Conservation (phyloP, 768 basidiomycete species). For the Hebeloma cylindrosporum region DNA sequence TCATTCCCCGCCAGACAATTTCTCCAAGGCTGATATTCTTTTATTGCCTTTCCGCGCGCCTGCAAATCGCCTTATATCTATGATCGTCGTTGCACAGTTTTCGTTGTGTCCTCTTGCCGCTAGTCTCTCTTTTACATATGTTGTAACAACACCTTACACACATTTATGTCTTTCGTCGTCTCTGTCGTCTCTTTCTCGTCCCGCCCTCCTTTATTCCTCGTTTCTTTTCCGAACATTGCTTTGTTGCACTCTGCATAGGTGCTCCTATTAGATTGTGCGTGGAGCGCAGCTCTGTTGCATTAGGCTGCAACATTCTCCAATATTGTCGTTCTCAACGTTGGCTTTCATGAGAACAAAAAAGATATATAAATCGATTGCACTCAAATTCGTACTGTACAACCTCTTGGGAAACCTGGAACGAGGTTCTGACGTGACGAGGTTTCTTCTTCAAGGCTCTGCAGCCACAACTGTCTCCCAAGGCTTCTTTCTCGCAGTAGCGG, state of each 20-base stretch:
- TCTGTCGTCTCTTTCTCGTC: constrained; percentile 5
- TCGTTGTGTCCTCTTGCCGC: background rate
- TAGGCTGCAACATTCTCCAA: too few relatives aligned
- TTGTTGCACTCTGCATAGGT: background rate
- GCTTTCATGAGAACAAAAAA: too few relatives aligned
- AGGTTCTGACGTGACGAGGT: too few relatives aligned
- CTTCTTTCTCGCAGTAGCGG: constrained; percentile 50
- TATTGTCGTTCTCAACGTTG: too few relatives aligned
- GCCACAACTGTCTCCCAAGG: constrained; percentile 57
- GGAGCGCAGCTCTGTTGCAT: too few relatives aligned
- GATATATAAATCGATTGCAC: too few relatives aligned
- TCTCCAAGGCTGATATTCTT: constrained; percentile 17
- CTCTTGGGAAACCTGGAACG: too few relatives aligned
- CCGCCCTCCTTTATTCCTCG: constrained; percentile 1
- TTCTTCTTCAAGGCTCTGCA: background rate
- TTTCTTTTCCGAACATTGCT: constrained; percentile 1
- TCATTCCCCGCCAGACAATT: background rate
- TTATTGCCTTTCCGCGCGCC: constrained; percentile 12
- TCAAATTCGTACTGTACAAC: too few relatives aligned
- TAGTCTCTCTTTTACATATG: background rate
- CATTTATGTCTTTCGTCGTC: background rate
- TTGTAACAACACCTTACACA: constrained; percentile 3
- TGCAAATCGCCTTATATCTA: constrained; percentile 3
- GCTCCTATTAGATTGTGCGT: too few relatives aligned
- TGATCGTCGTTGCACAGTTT: background rate